Conservation (phyloP, 2,329 filamentous ascomycete species). For the Xylariaceae sp. region DNA sequence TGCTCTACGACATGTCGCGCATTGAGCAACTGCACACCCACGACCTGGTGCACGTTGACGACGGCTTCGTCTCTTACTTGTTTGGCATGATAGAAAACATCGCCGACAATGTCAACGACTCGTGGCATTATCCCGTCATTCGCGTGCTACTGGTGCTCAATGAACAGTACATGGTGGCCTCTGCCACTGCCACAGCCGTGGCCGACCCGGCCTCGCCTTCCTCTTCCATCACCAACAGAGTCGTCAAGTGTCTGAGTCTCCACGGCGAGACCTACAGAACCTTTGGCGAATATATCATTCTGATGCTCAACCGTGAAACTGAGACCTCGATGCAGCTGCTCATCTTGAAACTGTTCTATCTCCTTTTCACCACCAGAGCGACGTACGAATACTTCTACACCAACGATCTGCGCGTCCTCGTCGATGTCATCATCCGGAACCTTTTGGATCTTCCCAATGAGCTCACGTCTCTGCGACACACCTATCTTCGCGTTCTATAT, state of each 20-base stretch:
- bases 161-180: slow-evolving; percentile 92
- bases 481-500: slow-evolving; percentile 88
- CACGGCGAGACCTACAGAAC: slow-evolving; percentile 81
- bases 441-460: slow-evolving; percentile 93
- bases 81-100: slow-evolving; percentile 84
- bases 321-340: slow-evolving; percentile 91
- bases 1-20: slow-evolving; percentile 94
- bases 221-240: slow-evolving; percentile 75
- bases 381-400: slow-evolving; percentile 99
- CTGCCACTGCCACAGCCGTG: slow-evolving; percentile 45
- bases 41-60: slow-evolving; percentile 73
- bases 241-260: slow-evolving; percentile 84
- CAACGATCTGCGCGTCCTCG: slow-evolving; percentile 87
- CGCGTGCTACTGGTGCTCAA: slow-evolving; percentile 93
- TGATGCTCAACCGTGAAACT: slow-evolving; percentile 89
- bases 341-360: slow-evolving; percentile 93
- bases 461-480: slow-evolving; percentile 73
- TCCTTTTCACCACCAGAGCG: slow-evolving; percentile 85
- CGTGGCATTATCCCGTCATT: slow-evolving; percentile 94
- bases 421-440: slow-evolving; percentile 95
- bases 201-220: slow-evolving; percentile 36
- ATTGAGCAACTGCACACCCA: slow-evolving; percentile 76
- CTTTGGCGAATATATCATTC: slow-evolving; percentile 95
- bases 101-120: slow-evolving; percentile 82
- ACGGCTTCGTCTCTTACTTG: slow-evolving; percentile 78